Percentiles rank a stretch among this genome's conserved stretches.
Evolutionary conservation across 1,284 basidiomycete species (phyloP).

Genomic region (Bondarzewia mesenterica): DNA sequence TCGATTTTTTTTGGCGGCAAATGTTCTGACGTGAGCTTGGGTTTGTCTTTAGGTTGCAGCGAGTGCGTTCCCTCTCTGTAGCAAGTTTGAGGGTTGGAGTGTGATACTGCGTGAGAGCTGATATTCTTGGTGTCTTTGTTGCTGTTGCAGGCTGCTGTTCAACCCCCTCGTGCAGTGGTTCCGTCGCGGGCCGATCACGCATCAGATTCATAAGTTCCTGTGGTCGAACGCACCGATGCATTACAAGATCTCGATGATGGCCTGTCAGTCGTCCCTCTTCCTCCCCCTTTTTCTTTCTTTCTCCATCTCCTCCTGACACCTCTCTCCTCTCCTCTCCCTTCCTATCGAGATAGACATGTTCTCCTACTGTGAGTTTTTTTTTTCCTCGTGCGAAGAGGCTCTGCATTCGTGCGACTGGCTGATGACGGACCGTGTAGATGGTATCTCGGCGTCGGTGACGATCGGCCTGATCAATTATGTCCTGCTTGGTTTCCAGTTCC

Average conservation of each 20-base stretch:
- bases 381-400: background rate
- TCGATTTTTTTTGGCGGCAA: background rate
- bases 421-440: slow-evolving; percentile 19
- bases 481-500: slow-evolving; percentile 37
- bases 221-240: slow-evolving; percentile 33
- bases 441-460: slow-evolving; percentile 30
- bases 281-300: background rate
- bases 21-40: background rate
- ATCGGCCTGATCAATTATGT: slow-evolving; percentile 33
- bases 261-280: slow-evolving; percentile 18
- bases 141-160: slow-evolving; percentile 25
- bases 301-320: background rate
- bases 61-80: slow-evolving; percentile 15
- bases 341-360: slow-evolving; percentile 28
- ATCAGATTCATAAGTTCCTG: slow-evolving; percentile 37
- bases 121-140: background rate
- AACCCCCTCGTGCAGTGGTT: slow-evolving; percentile 42
- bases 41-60: slow-evolving; percentile 19
- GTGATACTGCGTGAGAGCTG: background rate
- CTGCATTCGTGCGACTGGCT: background rate
- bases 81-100: background rate
- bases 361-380: slow-evolving; percentile 29
- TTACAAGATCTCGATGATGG: slow-evolving; percentile 37
- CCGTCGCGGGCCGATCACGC: slow-evolving; percentile 37
- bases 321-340: too few species aligned